phyloP scores from a whole-genome alignment of 108 stramenopile genomes.

The Skeletonema tropicum region DNA sequence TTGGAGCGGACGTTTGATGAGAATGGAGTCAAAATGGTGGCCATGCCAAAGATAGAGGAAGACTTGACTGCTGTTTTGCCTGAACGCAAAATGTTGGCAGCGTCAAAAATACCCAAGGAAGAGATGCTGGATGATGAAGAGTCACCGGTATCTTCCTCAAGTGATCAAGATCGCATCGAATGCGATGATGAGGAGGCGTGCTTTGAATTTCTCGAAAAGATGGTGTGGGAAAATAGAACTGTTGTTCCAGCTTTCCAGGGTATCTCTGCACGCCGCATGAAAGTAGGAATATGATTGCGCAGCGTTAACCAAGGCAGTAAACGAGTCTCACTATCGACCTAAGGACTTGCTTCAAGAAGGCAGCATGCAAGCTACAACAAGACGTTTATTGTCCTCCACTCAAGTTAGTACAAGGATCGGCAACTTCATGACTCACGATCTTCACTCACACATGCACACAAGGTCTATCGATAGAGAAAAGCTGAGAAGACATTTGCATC shows the following conservation, averaged over 20 bases:
- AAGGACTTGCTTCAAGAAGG: background rate
- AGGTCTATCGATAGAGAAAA: background rate
- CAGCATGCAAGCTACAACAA: background rate
- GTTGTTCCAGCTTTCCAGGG: conserved; percentile 31
- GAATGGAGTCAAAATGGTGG: conserved; percentile 19
- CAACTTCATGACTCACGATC: background rate
- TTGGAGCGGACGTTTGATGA: conserved; percentile 45
- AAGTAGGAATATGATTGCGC: background rate
- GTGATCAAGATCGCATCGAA: background rate
- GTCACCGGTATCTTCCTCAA: background rate
- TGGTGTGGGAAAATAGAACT: conserved; percentile 27
- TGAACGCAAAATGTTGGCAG: background rate
- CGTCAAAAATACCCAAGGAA: background rate
- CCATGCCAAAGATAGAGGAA: background rate
- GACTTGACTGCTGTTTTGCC: background rate
- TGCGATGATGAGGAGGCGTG: conserved; percentile 21
- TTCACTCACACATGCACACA: background rate
- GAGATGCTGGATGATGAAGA: background rate
- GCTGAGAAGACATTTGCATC: background rate
- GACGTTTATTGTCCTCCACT: background rate
- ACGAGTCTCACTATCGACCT: background rate
- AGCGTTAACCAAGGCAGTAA: background rate
- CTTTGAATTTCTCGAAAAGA: conserved; percentile 15
- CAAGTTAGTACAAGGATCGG: background rate
- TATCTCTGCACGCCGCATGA: conserved; percentile 7